Evolutionary conservation across 169 alveolate species (phyloP).

Genomic region (Plasmodium blacklocki): DNA sequence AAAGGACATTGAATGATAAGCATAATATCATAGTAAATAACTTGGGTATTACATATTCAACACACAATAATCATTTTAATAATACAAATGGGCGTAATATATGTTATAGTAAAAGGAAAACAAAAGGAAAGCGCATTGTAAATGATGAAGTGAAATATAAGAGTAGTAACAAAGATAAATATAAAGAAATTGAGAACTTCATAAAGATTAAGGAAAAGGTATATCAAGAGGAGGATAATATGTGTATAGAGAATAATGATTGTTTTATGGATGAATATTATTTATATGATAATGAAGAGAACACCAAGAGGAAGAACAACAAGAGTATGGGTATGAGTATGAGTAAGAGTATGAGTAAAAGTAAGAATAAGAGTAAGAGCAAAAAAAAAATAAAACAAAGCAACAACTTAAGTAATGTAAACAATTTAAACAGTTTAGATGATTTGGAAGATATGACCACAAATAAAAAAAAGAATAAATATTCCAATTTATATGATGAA

Average conservation of each 20-base stretch:
- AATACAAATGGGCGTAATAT: not conserved
- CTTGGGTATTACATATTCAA: slow-evolving; percentile 36
- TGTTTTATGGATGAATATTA: no score
- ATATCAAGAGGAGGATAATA: slow-evolving; percentile 27
- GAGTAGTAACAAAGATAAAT: slow-evolving; percentile 9
- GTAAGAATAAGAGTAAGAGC: not conserved
- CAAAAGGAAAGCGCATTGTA: not conserved
- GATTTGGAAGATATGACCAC: not conserved
- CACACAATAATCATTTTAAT: slow-evolving; percentile 47
- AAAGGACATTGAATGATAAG: slow-evolving; percentile 21
- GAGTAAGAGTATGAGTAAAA: not conserved
- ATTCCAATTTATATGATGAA: not conserved
- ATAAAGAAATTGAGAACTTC: slow-evolving; percentile 45
- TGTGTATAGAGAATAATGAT: not conserved
- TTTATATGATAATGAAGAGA: not conserved
- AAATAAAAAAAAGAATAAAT: not conserved
- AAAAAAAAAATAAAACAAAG: not conserved
- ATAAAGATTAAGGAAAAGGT: slow-evolving; percentile 50
- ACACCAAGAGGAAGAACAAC: not conserved
- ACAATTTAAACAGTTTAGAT: no score
- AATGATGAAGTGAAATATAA: no score
- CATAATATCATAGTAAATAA: slow-evolving; percentile 15
- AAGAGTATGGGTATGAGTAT: not conserved
- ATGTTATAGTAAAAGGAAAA: slow-evolving; percentile 1
- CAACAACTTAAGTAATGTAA: not conserved